Conservation (phyloP, 352 stramenopile genomes). For the Pythium utonaiense region DNA sequence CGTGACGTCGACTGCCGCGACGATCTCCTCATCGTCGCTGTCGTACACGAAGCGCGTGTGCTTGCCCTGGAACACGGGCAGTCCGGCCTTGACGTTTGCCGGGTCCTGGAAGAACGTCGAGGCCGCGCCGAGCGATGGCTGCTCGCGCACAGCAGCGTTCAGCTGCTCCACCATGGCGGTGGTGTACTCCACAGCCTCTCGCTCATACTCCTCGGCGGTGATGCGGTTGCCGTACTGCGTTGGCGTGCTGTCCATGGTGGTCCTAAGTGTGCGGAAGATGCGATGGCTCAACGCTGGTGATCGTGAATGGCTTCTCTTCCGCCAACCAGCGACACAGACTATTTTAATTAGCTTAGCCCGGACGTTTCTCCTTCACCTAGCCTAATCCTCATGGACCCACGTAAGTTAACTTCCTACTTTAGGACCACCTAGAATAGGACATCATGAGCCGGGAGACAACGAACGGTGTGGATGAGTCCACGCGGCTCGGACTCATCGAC, state of each 20-base stretch:
- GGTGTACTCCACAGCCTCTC: conserved; percentile 66
- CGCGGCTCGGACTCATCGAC: background rate
- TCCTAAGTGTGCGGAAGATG: background rate
- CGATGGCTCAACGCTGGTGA: background rate
- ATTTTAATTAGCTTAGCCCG: background rate
- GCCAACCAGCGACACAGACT: background rate
- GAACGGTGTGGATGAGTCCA: background rate
- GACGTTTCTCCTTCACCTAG: background rate
- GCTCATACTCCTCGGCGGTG: conserved; percentile 44
- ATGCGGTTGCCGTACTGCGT: conserved; percentile 21
- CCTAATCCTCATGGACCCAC: background rate
- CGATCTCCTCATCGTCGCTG: conserved; percentile 63
- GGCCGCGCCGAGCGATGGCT: conserved; percentile 45
- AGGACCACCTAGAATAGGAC: no score
- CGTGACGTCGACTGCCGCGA: conserved; percentile 61
- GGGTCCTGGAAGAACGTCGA: conserved; percentile 66
- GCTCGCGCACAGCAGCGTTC: conserved; percentile 51
- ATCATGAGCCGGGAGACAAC: background rate
- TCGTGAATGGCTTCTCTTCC: background rate
- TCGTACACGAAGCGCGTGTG: conserved; percentile 83
- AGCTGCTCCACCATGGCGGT: conserved; percentile 55
- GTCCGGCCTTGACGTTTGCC: conserved; percentile 47
- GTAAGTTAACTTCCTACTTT: background rate
- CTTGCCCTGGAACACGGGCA: conserved; percentile 74
- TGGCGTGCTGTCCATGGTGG: conserved; percentile 5